Base-by-base conservation (phyloP, 225 moss, liverwort and hornwort genomes). In the Bryoerythrophyllum caledonicum region DNA sequence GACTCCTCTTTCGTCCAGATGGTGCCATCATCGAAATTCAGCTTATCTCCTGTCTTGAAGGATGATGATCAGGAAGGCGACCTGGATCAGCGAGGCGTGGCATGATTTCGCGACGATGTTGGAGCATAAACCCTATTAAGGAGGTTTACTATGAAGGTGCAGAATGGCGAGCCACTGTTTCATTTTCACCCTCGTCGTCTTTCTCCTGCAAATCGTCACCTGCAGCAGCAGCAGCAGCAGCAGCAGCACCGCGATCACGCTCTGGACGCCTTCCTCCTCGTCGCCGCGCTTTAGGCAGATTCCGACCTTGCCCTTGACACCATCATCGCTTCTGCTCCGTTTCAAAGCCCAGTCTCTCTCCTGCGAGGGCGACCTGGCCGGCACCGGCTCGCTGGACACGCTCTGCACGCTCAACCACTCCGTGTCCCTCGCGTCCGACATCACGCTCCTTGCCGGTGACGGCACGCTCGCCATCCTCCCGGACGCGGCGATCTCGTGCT, bases 121-220 rank as follows among this genome's bases (percentile, higher is more conserved):
- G 79, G 70, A 70, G 60, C 67, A 25, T 71, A 60, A 67, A 75
- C 51, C 74, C 67, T 83, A 63, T 20, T 27, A 30, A 72, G 73
- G 78, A 78, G 48, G 44, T 84, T 82, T 85, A 91, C 82, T 91
- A 93, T 95, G 95, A 91, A 79, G 95, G 89, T 89, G 79, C 87
- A 84, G 75, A 60, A 96, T 96, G 96, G 91, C 89, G 86, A 74
- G 77, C 80, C 77, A 84, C 74, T 82, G 81, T 71, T 80, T 83
- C 78, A 79, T 68, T 66, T 82, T 68, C 70, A 78, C 87, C 63
- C 72, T 60, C 56, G 19, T 85, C 64, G 75, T 91, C 67, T 43
- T 84, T 17, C 68, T 90, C 15, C 30, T 81, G 57, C 76, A 79
- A 34, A 65, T 86, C 43, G 25, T 87, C 55, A 67, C 75, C 52